Conservation (phyloP, 2,329 filamentous ascomycete species). For the Paecilomyces sp. region DNA sequence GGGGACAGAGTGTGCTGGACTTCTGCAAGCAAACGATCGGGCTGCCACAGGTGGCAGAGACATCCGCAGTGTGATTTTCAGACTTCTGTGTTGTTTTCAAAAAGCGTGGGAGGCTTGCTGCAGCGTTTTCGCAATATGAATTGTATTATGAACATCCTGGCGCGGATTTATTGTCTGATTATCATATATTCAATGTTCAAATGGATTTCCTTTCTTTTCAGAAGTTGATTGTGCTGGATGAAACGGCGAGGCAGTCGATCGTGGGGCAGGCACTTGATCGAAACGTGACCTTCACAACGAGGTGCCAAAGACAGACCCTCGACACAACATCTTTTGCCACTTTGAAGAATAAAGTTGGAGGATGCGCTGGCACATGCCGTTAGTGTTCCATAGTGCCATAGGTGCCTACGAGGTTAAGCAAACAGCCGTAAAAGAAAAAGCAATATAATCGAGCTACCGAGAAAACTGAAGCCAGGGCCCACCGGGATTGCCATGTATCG, state of each 20-base stretch:
- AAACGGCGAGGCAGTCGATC: not conserved
- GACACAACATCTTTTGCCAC: not conserved
- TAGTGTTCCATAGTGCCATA: not conserved
- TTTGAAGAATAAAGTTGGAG: not conserved
- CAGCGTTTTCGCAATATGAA: not conserved
- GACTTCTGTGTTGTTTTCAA: not conserved
- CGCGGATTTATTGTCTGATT: not conserved
- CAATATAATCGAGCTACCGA: too few species aligned
- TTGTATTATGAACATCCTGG: not conserved
- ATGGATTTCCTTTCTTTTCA: not conserved
- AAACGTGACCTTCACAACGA: not conserved
- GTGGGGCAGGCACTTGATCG: not conserved
- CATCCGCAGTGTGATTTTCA: not conserved
- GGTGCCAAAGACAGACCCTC: not conserved
- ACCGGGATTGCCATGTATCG: too few species aligned
- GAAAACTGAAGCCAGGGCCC: too few species aligned
- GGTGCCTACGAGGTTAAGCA: not conserved
- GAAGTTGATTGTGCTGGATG: not conserved
- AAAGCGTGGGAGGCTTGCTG: not conserved
- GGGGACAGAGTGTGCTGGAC: slow-evolving; percentile 33
- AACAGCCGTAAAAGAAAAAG: too few species aligned
- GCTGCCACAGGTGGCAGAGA: slow-evolving; percentile 9
- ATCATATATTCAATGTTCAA: not conserved
- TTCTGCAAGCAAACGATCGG: slow-evolving; percentile 18
- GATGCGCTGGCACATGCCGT: not conserved